Base-by-base conservation (phyloP, 2,329 filamentous ascomycete genomes). In the Colletotrichum navitas region DNA sequence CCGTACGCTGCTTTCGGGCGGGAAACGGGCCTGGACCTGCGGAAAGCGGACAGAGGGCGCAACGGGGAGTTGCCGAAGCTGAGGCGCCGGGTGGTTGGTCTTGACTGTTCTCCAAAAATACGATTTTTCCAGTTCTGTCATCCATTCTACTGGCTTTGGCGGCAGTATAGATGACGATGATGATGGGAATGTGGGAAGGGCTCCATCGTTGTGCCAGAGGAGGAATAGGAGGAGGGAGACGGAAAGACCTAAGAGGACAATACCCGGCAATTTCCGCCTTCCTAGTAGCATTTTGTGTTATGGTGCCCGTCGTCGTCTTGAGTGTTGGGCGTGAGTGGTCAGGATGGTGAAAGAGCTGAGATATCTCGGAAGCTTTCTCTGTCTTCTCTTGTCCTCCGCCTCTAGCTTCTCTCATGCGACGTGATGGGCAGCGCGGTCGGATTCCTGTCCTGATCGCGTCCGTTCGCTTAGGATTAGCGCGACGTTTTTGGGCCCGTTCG, bases 1-100 rank as follows among this genome's bases (percentile, higher is more conserved):
- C 29, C 29, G 34, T 43, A 67, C 32, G 68, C 68, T 54, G 8
- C 77, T 70, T 63, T 81, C 77, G 3, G 71, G 56, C 0, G 67
- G 52, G 61, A 82, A 82, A 0, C 66, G 63, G 2, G 78, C 74
- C 72, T 83, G 81, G 32, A 83, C 76, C 59, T 74, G 76, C 47
- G 81, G 81, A 56, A 80, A 79, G 26, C 58, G 74, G 39, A 76
- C 63, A 0, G 79, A 78, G 34, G 74, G 56, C 0, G 72, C 72
- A 0, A 77, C 77, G n/a, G 81, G 81, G 14, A 83, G 75, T 6
- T 76, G 75, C 21, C 75, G 78, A 16, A 81, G 74, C 0, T 73
- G 36, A 1, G 75, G 67, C 24, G 75, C 68, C 2, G 32, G 52
- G 26, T 75, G 75, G 32, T 73, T 64, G 55, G 72, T 68, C 14